phyloP scores from a whole-genome alignment of 805 yeast genomes.

The Wickerhamomyces hampshirensis region DNA sequence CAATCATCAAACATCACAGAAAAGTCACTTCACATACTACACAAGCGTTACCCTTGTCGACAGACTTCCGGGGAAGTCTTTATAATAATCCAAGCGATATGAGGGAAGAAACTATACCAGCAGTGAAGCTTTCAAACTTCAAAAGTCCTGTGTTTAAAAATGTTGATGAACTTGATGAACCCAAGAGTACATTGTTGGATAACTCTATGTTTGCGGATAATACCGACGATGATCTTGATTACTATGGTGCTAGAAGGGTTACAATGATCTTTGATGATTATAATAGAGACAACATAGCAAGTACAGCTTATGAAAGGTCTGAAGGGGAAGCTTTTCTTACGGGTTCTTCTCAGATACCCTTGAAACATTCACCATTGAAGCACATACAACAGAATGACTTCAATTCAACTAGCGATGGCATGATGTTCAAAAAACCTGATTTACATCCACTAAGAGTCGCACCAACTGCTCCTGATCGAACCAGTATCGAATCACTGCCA shows the following conservation, averaged over 20 bases:
- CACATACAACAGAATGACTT: slow-evolving; percentile 20
- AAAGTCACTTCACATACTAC: slow-evolving; percentile 14
- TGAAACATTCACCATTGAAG: slow-evolving; percentile 19
- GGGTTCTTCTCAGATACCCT: slow-evolving; percentile 6
- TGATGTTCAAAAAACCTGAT: slow-evolving; percentile 13
- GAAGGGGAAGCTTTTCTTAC: neutral
- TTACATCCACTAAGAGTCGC: slow-evolving; percentile 17
- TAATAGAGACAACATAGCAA: slow-evolving; percentile 1
- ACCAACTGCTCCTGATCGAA: slow-evolving; percentile 19
- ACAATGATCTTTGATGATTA: slow-evolving; percentile 25
- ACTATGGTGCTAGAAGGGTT: slow-evolving; percentile 21
- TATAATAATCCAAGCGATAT: slow-evolving; percentile 19
- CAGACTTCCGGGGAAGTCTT: slow-evolving; percentile 22
- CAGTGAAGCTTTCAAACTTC: slow-evolving; percentile 8
- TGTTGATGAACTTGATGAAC: slow-evolving; percentile 12
- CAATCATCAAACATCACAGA: slow-evolving; percentile 21
- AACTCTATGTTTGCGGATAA: slow-evolving; percentile 24
- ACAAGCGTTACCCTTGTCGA: slow-evolving; percentile 8
- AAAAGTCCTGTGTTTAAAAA: slow-evolving; percentile 14
- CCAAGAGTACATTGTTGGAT: slow-evolving; percentile 17
- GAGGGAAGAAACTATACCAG: slow-evolving; percentile 13
- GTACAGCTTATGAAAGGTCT: too few species aligned
- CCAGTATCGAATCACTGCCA: slow-evolving; percentile 15
- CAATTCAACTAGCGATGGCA: slow-evolving; percentile 12
- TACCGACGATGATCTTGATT: slow-evolving; percentile 21